These are phyloP conservation scores for Carpediemonas membranifera DNA, from an alignment of 78 protist genomes.

Conservation along the genomic window DNA sequence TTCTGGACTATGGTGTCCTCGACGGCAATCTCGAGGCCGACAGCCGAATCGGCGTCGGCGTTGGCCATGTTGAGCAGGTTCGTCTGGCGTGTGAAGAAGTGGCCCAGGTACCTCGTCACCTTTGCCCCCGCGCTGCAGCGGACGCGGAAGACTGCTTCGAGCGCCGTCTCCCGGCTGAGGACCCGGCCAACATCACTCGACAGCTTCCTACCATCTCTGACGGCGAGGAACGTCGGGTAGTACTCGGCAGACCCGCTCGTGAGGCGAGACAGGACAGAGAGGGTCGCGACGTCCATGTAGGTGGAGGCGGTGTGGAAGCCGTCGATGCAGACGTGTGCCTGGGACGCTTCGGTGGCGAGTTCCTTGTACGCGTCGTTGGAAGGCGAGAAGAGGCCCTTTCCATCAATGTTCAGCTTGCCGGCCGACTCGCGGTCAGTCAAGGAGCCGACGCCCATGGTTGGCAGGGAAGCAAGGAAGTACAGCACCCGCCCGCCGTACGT, in stretches of 20 bases:
- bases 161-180: constrained; percentile 37
- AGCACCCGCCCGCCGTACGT: constrained; percentile 5
- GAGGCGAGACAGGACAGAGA: constrained; percentile 1
- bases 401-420: too few species aligned
- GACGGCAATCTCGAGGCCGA: background rate
- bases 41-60: constrained; percentile 38
- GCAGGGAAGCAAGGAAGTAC: background rate
- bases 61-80: constrained; percentile 51
- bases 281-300: constrained; percentile 33
- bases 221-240: constrained; percentile 35
- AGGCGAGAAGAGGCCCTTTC: too few species aligned
- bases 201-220: constrained; percentile 34
- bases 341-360: too few species aligned
- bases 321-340: constrained; percentile 44
- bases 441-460: background rate
- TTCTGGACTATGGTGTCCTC: too few species aligned
- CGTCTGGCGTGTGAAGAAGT: constrained; percentile 43
- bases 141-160: constrained; percentile 64
- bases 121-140: constrained; percentile 39
- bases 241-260: constrained; percentile 49
- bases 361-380: too few species aligned
- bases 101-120: constrained; percentile 33
- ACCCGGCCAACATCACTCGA: constrained; percentile 25
- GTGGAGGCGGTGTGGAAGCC: constrained; percentile 26
- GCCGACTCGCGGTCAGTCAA: background rate